Conservation (phyloP, 495 filamentous ascomycete species). For the Chaetomium cochliodes region DNA sequence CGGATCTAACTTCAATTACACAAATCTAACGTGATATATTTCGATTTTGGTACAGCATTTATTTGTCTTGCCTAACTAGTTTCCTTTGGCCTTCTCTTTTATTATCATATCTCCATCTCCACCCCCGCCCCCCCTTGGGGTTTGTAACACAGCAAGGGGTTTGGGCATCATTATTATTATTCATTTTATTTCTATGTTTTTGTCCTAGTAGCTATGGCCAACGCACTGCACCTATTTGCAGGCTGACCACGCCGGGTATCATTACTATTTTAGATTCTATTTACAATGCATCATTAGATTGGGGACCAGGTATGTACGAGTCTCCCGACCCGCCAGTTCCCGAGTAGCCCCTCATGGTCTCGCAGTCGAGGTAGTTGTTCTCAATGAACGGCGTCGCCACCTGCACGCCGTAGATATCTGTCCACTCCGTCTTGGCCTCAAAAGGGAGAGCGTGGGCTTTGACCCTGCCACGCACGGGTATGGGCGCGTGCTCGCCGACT, state of each 20-base stretch:
- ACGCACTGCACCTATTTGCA: neutral
- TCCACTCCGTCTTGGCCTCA: slow-evolving; percentile 25
- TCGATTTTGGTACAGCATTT: no score
- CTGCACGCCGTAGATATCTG: slow-evolving; percentile 39
- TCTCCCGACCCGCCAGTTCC: slow-evolving; percentile 32
- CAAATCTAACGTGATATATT: no score
- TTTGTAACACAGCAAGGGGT: no score
- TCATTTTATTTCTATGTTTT: neutral
- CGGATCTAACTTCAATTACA: no score
- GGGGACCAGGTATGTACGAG: slow-evolving; percentile 15
- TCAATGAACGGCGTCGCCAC: slow-evolving; percentile 46
- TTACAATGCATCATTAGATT: slow-evolving; percentile 7
- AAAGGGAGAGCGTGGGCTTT: slow-evolving; percentile 36
- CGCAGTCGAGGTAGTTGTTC: slow-evolving; percentile 42
- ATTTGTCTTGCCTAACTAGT: no score
- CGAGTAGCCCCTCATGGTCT: slow-evolving; percentile 33
- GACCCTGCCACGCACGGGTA: slow-evolving; percentile 34
- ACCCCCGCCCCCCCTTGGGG: no score
- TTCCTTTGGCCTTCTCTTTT: no score
- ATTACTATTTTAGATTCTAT: neutral
- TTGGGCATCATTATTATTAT: neutral
- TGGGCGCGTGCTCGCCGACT: slow-evolving; percentile 32
- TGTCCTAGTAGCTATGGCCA: neutral
- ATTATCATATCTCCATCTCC: no score
- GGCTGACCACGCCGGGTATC: slow-evolving; percentile 13